Base-by-base conservation (phyloP, 495 filamentous ascomycete species). In the Aspergillus steynii region DNA sequence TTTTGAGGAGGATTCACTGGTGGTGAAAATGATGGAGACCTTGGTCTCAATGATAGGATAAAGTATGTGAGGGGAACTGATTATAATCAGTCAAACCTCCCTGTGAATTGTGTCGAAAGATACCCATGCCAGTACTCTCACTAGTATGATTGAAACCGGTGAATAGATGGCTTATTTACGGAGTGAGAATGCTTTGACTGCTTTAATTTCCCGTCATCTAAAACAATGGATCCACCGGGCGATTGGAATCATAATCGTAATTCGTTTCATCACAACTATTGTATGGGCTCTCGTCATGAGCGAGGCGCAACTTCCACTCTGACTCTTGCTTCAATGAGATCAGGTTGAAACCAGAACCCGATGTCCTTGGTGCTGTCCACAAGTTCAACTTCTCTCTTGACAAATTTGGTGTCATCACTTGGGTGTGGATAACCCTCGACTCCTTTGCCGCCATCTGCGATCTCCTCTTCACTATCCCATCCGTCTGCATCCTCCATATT, bases 311-410 rank as follows among this genome's bases (percentile, higher is more conserved):
- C 31, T 50, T 92, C 89, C 20, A 96, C 85, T 58, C 92, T 75
- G 50, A 97, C 79, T 61, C 65, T 86, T 2, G 83, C 90, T 64
- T 88, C 85, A 54, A 71, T 69, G 15, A 69, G 55, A 59, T 74
- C 75, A 27, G 87, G 85, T 62, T 96, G 91, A 58, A 96, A 83
- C 78, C 86, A 90, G 66, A 89, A 94, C 10, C 91, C 92, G 67
- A 96, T 81, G 72, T 89, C 85, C 65, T 90, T 83, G 10, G 90
- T 92, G 48, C 90, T 89, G 68, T 95, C 90, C 63, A 87, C 85
- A 58, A 98, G 75, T 73, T 94, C 91, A 48, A 90, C 85, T 70
- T 96, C 91, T 63, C 92, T 76, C 66, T 85, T 84, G 45, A 89
- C 81, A 80, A 86, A 91, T 64, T 65, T 70, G 25, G 58, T 75